A percentile compares a stretch with the other conserved stretches of the same genome.
Evolutionary conservation across 257 asterid genomes (phyloP).

Genomic region (Capsicum chinense): DNA sequence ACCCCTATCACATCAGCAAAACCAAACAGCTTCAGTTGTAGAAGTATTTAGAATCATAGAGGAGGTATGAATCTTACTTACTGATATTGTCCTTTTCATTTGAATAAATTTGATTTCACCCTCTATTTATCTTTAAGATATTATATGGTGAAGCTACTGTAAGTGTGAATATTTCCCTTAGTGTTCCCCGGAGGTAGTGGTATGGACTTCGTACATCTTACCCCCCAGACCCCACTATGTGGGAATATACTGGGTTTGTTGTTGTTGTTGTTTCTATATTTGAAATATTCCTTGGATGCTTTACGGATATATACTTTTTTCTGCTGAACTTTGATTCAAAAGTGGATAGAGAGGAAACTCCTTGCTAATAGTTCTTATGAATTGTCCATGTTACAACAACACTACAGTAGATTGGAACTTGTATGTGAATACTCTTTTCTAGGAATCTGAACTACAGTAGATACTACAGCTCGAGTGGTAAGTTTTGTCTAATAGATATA

Average conservation of each 20-base stretch:
- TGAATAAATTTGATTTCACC: background rate
- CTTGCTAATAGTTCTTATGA: too few species aligned
- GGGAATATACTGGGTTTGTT: too few species aligned
- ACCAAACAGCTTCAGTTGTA: slow-evolving; percentile 95
- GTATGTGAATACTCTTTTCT: too few species aligned
- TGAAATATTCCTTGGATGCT: slow-evolving; percentile 14
- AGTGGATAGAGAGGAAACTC: too few species aligned
- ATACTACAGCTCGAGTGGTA: too few species aligned
- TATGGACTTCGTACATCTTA: too few species aligned
- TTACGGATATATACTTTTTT: too few species aligned
- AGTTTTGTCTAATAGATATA: too few species aligned
- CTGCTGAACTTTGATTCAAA: background rate
- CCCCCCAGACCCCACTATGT: too few species aligned
- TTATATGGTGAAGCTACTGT: slow-evolving; percentile 23
- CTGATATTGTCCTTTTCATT: background rate
- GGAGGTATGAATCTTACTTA: slow-evolving; percentile 62
- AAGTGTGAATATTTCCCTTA: background rate
- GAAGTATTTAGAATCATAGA: slow-evolving; percentile 97
- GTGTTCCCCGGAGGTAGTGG: background rate
- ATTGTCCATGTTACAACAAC: too few species aligned
- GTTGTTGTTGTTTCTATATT: background rate
- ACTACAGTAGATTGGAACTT: too few species aligned
- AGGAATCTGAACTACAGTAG: too few species aligned
- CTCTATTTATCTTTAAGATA: background rate
- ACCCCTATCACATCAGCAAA: slow-evolving; percentile 84